Conservation (phyloP, 495 filamentous ascomycete genomes). For the Bacidia rubella region DNA sequence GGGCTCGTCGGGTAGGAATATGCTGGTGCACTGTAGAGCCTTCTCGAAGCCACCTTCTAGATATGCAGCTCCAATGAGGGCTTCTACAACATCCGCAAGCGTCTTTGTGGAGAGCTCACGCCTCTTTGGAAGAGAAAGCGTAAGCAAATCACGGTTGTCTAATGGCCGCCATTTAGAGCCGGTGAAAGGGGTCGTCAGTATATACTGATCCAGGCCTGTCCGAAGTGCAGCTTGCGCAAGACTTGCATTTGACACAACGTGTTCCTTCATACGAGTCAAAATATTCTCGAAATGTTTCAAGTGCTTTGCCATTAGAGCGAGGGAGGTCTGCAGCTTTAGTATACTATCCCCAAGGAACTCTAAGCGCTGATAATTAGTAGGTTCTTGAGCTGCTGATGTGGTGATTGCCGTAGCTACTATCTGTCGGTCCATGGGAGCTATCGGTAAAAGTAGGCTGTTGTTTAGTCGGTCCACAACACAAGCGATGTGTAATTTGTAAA, state of each 20-base stretch:
- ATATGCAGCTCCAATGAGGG: conserved; percentile 67
- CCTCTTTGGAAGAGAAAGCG: conserved; percentile 8
- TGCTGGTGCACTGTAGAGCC: conserved; percentile 48
- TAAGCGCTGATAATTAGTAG: conserved; percentile 65
- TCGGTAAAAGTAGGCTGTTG: conserved; percentile 40
- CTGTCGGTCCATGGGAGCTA: conserved; percentile 38
- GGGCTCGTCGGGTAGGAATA: conserved; percentile 50
- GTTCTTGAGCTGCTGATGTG: conserved; percentile 45
- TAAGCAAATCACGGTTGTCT: conserved; percentile 38
- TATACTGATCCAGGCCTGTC: conserved; percentile 55
- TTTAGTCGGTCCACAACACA: conserved; percentile 52
- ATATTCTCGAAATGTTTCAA: conserved; percentile 66
- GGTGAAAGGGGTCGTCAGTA: conserved; percentile 55
- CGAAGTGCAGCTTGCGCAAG: conserved; percentile 51
- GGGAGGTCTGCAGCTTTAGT: conserved; percentile 62
- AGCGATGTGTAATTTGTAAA: conserved; percentile 50
- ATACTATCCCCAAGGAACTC: conserved; percentile 84
- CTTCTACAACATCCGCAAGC: conserved; percentile 82
- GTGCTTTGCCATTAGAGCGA: conserved; percentile 53
- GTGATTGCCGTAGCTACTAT: conserved; percentile 64
- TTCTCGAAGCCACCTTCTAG: conserved; percentile 53
- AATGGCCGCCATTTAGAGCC: conserved; percentile 57
- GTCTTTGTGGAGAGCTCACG: conserved; percentile 57
- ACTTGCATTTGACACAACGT: conserved; percentile 56
- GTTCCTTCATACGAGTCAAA: conserved; percentile 54